phyloP scores from a whole-genome alignment of 305 asterid genomes.

The Andrographis paniculata region DNA sequence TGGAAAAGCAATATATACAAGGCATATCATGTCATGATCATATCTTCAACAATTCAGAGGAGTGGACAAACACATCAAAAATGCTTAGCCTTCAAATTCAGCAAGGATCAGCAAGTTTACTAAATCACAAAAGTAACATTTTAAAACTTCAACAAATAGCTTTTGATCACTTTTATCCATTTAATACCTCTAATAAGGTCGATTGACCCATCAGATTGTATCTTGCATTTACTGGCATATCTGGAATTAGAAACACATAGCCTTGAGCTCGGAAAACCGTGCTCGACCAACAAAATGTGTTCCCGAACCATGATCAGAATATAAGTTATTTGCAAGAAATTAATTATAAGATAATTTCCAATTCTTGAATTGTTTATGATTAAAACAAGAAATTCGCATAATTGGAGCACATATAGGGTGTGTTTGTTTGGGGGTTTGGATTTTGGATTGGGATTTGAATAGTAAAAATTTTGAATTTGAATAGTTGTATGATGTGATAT shows the following conservation, averaged over 20 bases:
- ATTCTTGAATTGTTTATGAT: not conserved
- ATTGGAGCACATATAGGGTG: conserved; percentile 1
- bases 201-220: not conserved
- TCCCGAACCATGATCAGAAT: too few species aligned
- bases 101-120: not conserved
- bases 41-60: not conserved
- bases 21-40: not conserved
- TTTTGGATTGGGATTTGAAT: too few species aligned
- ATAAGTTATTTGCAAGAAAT: not conserved
- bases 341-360: not conserved
- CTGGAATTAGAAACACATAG: not conserved
- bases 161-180: not conserved
- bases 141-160: not conserved
- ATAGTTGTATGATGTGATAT: too few species aligned
- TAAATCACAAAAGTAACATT: not conserved
- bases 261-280: too few species aligned
- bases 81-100: not conserved
- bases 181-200: not conserved
- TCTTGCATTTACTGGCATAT: not conserved
- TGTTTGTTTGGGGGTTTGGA: too few species aligned
- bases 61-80: not conserved
- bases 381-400: not conserved
- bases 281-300: too few species aligned
- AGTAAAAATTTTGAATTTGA: too few species aligned
- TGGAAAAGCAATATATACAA: conserved; percentile 11